Evolutionary conservation across 345 rosid species (phyloP).

Genomic region (Ceriops tagal): DNA sequence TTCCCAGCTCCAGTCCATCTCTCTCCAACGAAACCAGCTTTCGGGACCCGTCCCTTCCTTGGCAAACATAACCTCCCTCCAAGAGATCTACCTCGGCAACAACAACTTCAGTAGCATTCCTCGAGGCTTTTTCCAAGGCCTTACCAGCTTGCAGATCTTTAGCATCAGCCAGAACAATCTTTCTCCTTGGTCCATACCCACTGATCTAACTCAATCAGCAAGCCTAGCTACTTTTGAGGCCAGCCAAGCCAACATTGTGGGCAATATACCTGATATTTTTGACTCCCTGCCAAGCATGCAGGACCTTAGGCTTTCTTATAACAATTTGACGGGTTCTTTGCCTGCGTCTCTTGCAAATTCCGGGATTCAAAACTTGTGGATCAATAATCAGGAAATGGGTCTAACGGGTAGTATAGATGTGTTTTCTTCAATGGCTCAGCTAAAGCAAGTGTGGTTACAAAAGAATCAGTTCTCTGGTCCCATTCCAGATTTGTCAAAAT

Average conservation of each 20-base stretch:
- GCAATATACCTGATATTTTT: slow-evolving; percentile 61
- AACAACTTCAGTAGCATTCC: slow-evolving; percentile 59
- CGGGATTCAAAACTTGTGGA: slow-evolving; percentile 50
- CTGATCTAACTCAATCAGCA: slow-evolving; percentile 41
- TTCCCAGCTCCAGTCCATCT: slow-evolving; percentile 40
- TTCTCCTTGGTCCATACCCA: slow-evolving; percentile 56
- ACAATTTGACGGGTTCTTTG: slow-evolving; percentile 61
- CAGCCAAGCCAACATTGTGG: slow-evolving; percentile 37
- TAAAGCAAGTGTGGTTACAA: slow-evolving; percentile 67
- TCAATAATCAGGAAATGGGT: slow-evolving; percentile 58
- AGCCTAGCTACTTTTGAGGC: slow-evolving; percentile 43
- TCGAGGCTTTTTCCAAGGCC: slow-evolving; percentile 53
- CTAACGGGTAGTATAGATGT: slow-evolving; percentile 57
- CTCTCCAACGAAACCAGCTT: slow-evolving; percentile 49
- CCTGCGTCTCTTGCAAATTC: slow-evolving; percentile 57
- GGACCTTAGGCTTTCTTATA: slow-evolving; percentile 58
- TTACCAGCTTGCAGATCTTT: slow-evolving; percentile 44
- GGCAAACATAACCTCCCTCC: slow-evolving; percentile 44
- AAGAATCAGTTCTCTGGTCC: slow-evolving; percentile 66
- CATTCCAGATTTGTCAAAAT: slow-evolving; percentile 67
- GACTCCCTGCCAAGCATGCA: slow-evolving; percentile 41
- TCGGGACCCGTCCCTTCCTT: slow-evolving; percentile 61
- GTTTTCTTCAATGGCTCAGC: slow-evolving; percentile 48
- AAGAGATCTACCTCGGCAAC: slow-evolving; percentile 35
- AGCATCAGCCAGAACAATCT: slow-evolving; percentile 45